These are phyloP conservation scores for Dryas integrifolia DNA, from an alignment of 331 rosid species.

Conservation along the genomic window DNA sequence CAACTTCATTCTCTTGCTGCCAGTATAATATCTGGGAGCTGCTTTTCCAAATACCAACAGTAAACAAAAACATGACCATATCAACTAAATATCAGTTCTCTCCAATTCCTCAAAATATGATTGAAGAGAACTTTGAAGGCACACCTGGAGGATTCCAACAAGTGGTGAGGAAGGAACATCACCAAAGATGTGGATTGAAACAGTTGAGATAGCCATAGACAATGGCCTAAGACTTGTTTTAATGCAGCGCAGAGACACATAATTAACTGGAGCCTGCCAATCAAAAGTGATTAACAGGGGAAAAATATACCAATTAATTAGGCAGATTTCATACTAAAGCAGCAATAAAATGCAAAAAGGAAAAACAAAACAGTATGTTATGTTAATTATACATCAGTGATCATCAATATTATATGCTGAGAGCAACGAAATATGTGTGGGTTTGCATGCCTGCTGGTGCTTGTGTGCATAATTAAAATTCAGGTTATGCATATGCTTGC, in stretches of 20 bases:
- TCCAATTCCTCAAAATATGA: background rate
- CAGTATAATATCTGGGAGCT: background rate
- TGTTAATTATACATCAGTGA: background rate
- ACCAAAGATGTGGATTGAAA: conserved; percentile 84
- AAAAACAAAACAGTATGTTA: background rate
- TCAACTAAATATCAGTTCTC: background rate
- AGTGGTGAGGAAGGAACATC: conserved; percentile 97
- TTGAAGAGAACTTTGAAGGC: conserved; percentile 20
- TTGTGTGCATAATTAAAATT: background rate
- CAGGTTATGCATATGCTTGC: background rate
- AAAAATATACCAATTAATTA: background rate
- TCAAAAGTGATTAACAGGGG: conserved; percentile 7
- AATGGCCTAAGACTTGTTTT: conserved; percentile 83
- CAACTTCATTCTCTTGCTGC: background rate
- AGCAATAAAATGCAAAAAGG: background rate
- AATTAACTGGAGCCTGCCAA: conserved; percentile 86
- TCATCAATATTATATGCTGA: background rate
- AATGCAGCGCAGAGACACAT: conserved; percentile 72
- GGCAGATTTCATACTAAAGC: background rate
- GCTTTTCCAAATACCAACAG: background rate
- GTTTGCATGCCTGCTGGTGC: background rate
- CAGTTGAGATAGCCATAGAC: conserved; percentile 87
- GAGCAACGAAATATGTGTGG: background rate
- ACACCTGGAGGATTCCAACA: conserved; percentile 84
- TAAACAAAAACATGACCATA: background rate